These are phyloP conservation scores for Phytophthora hybrid DNA, from an alignment of 352 stramenopile species.

Conservation along the genomic window DNA sequence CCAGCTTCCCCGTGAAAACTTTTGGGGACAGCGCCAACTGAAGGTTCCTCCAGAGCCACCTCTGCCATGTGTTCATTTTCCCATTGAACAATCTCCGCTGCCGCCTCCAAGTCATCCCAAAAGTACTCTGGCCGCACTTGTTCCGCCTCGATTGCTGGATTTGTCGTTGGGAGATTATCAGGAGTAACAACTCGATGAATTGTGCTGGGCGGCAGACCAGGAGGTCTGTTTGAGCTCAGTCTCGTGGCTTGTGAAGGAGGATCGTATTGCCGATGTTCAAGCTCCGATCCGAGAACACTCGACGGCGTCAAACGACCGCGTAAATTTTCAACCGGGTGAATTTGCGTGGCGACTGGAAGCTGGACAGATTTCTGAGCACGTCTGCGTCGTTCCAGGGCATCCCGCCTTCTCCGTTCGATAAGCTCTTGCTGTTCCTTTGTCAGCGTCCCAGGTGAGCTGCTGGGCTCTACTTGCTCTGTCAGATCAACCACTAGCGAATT, in stretches of 20 bases:
- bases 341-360: constrained; percentile 13
- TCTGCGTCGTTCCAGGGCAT: constrained; percentile 69
- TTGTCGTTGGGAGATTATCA: constrained; percentile 20
- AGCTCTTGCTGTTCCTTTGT: constrained; percentile 62
- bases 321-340: constrained; percentile 2
- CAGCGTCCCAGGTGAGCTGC: constrained; percentile 46
- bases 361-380: constrained; percentile 16
- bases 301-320: constrained; percentile 1
- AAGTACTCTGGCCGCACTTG: constrained; percentile 33
- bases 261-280: neutral
- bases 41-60: constrained; percentile 22
- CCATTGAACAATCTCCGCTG: constrained; percentile 63
- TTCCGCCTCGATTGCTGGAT: neutral
- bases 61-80: constrained; percentile 57
- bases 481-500: neutral
- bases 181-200: constrained; percentile 36
- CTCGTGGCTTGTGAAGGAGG: neutral
- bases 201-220: neutral
- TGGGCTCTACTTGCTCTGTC: constrained; percentile 8
- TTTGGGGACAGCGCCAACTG: neutral
- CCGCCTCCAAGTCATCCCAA: constrained; percentile 56
- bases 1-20: neutral
- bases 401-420: constrained; percentile 61
- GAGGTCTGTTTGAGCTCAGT: constrained; percentile 11
- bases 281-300: neutral